Conservation (phyloP, 2,329 filamentous ascomycete genomes). For the Penicillium sp. region DNA sequence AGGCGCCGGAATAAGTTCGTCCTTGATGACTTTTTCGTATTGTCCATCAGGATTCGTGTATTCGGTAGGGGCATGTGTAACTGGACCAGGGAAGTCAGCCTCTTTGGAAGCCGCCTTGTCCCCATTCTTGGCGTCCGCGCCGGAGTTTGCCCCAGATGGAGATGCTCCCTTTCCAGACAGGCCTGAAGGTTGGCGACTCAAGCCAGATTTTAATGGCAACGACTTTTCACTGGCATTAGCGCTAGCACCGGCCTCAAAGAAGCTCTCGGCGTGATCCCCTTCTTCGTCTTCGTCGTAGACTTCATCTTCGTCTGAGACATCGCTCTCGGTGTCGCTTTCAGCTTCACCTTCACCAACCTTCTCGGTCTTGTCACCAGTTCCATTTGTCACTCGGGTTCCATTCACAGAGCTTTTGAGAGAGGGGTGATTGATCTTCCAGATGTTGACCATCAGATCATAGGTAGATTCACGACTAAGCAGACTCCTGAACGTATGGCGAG, state of each 20-base stretch:
- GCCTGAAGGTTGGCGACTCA: constrained; percentile 71
- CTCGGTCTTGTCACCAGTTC: constrained; percentile 85
- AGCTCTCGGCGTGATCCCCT: constrained; percentile 59
- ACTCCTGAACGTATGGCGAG: constrained; percentile 93
- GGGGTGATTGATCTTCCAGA: constrained; percentile 96
- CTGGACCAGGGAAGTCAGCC: constrained; percentile 79
- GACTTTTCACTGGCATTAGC: constrained; percentile 54
- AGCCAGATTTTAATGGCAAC: constrained; percentile 48
- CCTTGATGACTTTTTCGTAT: constrained; percentile 80
- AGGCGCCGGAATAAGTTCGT: constrained; percentile 83
- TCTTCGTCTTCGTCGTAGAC: constrained; percentile 55
- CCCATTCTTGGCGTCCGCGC: constrained; percentile 43
- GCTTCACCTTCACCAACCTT: constrained; percentile 61
- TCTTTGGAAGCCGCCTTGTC: constrained; percentile 50
- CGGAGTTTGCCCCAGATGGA: constrained; percentile 36
- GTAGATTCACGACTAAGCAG: constrained; percentile 93
- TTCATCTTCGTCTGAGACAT: constrained; percentile 73
- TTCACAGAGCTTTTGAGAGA: constrained; percentile 88
- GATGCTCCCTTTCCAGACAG: constrained; percentile 34
- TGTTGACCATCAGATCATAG: constrained; percentile 94
- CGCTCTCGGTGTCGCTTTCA: constrained; percentile 71
- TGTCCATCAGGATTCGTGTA: constrained; percentile 77
- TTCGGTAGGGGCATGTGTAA: constrained; percentile 77
- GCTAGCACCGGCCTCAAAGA: constrained; percentile 57
- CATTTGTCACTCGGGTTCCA: constrained; percentile 77